These are phyloP conservation scores for Aspergillus homomorphus DNA, from an alignment of 495 filamentous ascomycete genomes.

Conservation along the genomic window DNA sequence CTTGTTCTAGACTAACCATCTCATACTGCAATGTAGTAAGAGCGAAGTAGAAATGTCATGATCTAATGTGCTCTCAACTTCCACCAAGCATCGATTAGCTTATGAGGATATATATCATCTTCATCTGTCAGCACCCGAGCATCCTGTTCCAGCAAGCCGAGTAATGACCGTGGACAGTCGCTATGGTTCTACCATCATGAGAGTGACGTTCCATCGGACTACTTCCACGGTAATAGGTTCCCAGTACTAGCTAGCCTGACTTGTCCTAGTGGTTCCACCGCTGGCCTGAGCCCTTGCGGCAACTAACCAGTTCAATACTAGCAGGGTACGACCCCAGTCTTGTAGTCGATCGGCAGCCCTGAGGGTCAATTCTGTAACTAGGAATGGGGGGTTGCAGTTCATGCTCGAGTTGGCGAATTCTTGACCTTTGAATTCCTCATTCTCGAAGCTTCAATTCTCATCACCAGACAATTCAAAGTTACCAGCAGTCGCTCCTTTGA, in stretches of 20 bases:
- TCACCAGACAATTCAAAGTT: neutral
- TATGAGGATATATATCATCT: too few relatives aligned
- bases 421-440: neutral
- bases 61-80: too few relatives aligned
- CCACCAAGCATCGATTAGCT: too few relatives aligned
- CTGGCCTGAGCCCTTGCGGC: neutral
- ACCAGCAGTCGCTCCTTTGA: conserved; percentile 4
- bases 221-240: neutral
- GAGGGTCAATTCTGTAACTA: neutral
- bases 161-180: too few relatives aligned
- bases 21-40: too few relatives aligned
- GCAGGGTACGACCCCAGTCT: neutral
- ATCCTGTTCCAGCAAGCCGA: too few relatives aligned
- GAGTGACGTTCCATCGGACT: too few relatives aligned
- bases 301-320: neutral
- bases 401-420: neutral
- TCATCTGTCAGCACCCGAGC: too few relatives aligned
- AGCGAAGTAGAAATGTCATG: too few relatives aligned
- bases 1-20: too few relatives aligned
- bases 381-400: neutral
- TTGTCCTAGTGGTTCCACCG: neutral
- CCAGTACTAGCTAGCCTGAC: neutral
- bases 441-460: neutral
- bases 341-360: neutral
- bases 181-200: too few relatives aligned